phyloP scores from a whole-genome alignment of 345 rosid species.

The Citrus australasica region DNA sequence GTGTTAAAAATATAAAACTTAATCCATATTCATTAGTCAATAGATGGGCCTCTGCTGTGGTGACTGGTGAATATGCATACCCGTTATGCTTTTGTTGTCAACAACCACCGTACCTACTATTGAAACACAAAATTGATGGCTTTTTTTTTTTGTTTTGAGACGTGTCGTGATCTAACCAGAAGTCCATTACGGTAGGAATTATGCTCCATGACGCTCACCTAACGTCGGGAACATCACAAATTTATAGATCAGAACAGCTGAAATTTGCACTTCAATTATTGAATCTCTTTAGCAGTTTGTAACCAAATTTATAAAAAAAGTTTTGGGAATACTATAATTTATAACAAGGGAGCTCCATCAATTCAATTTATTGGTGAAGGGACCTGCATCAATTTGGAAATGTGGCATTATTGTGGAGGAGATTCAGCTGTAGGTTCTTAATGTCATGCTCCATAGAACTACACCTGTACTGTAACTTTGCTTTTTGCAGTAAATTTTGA shows the following conservation, averaged over 20 bases:
- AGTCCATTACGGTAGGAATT: conserved; percentile 6
- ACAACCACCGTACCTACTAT: conserved; percentile 15
- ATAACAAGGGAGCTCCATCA: background rate
- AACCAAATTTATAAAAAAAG: background rate
- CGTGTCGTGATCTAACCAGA: background rate
- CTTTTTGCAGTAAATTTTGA: background rate
- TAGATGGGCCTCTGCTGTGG: background rate
- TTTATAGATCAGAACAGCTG: background rate
- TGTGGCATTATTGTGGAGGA: background rate
- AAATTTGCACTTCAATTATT: background rate
- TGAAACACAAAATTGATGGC: conserved; percentile 9
- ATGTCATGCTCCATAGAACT: background rate
- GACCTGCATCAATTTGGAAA: background rate
- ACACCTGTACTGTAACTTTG: background rate
- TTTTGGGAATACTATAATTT: background rate
- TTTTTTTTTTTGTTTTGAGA: background rate
- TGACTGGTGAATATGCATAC: background rate
- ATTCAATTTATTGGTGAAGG: background rate
- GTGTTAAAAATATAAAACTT: background rate
- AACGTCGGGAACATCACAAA: conserved; percentile 7
- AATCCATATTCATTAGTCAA: background rate
- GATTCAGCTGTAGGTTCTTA: too few species aligned
- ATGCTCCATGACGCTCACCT: conserved; percentile 16
- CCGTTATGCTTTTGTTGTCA: background rate
- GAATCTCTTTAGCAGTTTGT: background rate